Conservation (phyloP, 805 yeast genomes). For the Nakazawaea laoshanensis region DNA sequence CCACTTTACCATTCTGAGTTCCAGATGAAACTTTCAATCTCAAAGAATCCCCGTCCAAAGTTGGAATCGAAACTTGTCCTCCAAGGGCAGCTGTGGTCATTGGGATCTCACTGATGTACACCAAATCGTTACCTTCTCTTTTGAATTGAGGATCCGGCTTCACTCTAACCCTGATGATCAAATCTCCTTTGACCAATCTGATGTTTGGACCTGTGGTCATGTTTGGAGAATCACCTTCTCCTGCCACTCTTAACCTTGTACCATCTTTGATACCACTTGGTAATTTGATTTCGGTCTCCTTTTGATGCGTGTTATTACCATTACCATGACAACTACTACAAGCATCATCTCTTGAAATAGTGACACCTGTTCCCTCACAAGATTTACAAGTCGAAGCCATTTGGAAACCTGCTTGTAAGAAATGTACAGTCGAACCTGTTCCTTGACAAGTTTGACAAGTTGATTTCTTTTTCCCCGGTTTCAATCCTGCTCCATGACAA, state of each 20-base stretch:
- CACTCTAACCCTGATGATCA: conserved; percentile 75
- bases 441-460: conserved; percentile 90
- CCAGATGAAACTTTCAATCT: conserved; percentile 80
- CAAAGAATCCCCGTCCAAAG: conserved; percentile 70
- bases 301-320: conserved; percentile 65
- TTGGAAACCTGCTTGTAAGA: conserved; percentile 87
- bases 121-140: conserved; percentile 58
- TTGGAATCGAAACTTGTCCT: conserved; percentile 85
- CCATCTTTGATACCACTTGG: conserved; percentile 91
- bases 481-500: conserved; percentile 83
- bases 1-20: conserved; percentile 65
- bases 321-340: conserved; percentile 84
- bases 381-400: conserved; percentile 88
- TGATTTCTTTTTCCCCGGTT: conserved; percentile 60
- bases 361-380: conserved; percentile 87
- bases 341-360: conserved; percentile 54
- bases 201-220: conserved; percentile 67
- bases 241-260: conserved; percentile 71
- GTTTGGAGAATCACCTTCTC: conserved; percentile 86
- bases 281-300: conserved; percentile 71
- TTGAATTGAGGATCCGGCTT: conserved; percentile 64
- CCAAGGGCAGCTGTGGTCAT: conserved; percentile 97
- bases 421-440: conserved; percentile 82
- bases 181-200: conserved; percentile 72
- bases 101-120: conserved; percentile 60